Conservation (phyloP, 1,284 basidiomycete species). For the Volvariella surrecta region DNA sequence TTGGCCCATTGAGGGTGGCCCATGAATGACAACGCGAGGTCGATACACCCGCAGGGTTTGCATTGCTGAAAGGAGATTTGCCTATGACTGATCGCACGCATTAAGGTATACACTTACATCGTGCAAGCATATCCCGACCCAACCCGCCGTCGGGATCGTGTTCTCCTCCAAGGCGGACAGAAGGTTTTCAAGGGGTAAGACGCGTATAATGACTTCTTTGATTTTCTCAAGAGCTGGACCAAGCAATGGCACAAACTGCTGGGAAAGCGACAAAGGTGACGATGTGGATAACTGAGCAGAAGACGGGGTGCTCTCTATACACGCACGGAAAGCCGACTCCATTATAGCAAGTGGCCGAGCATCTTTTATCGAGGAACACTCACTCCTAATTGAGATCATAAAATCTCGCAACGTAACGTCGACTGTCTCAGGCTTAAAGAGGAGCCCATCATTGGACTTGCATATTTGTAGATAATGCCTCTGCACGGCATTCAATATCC, state of each 20-base stretch:
- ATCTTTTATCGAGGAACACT: too few relatives aligned
- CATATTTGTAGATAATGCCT: slow-evolving; percentile 97
- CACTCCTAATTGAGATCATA: slow-evolving; percentile 96
- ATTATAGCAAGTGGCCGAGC: too few relatives aligned
- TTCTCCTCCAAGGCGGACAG: slow-evolving; percentile 75
- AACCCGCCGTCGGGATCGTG: slow-evolving; percentile 34
- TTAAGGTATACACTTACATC: slow-evolving; percentile 47
- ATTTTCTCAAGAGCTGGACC: slow-evolving; percentile 61
- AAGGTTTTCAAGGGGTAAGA: slow-evolving; percentile 69
- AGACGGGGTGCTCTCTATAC: slow-evolving; percentile 83
- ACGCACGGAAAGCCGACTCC: slow-evolving; percentile 7
- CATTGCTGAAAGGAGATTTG: slow-evolving; percentile 53
- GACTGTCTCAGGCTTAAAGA: slow-evolving; percentile 85
- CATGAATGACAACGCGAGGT: slow-evolving; percentile 84
- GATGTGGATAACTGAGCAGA: slow-evolving; percentile 88
- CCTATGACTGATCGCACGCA: slow-evolving; percentile 9
- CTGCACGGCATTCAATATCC: slow-evolving; percentile 93
- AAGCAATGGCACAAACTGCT: slow-evolving; percentile 82
- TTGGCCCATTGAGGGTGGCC: slow-evolving; percentile 86
- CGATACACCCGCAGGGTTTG: slow-evolving; percentile 88
- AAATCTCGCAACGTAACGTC: slow-evolving; percentile 88
- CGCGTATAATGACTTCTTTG: slow-evolving; percentile 60
- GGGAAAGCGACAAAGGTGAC: slow-evolving; percentile 76
- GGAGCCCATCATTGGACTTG: slow-evolving; percentile 79
- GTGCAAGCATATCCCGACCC: slow-evolving; percentile 44